A percentile compares a stretch with the other conserved stretches of the same genome.
phyloP scores from a whole-genome alignment of 2,329 filamentous ascomycete species.

The Pezicula rhizophila region DNA sequence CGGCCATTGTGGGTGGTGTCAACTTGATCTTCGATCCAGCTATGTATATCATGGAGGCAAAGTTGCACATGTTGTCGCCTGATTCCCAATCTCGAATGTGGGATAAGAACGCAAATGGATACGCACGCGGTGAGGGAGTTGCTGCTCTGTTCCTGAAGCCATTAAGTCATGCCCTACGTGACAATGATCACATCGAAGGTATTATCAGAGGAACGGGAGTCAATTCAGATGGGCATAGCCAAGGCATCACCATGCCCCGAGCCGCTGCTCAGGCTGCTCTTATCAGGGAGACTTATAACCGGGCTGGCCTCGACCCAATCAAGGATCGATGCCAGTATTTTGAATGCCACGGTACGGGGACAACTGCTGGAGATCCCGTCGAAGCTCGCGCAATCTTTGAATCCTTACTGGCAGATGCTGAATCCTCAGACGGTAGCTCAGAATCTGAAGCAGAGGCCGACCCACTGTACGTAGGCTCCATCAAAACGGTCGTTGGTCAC shows the following conservation, averaged over 20 bases:
- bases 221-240: too few species aligned
- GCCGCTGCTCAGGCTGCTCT: too few species aligned
- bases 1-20: slow-evolving; percentile 41
- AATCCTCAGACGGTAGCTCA: too few species aligned
- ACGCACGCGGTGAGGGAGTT: slow-evolving; percentile 56
- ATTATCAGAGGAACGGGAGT: too few species aligned
- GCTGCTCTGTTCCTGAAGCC: slow-evolving; percentile 52
- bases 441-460: too few species aligned
- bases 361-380: slow-evolving; percentile 12
- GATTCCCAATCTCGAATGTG: slow-evolving; percentile 38
- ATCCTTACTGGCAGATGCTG: background rate
- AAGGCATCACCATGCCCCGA: too few species aligned
- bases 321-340: slow-evolving; percentile 4
- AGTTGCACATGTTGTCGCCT: slow-evolving; percentile 37
- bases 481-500: slow-evolving; percentile 18
- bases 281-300: too few species aligned
- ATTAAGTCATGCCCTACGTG: slow-evolving; percentile 47
- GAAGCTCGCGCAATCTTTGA: slow-evolving; percentile 8
- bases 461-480: slow-evolving; percentile 1
- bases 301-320: too few species aligned
- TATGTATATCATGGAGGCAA: slow-evolving; percentile 1
- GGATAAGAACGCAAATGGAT: slow-evolving; percentile 52
- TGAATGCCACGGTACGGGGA: slow-evolving; percentile 14
- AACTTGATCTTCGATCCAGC: slow-evolving; percentile 7
- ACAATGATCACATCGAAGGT: slow-evolving; percentile 45